Evolutionary conservation across 139 green algal species (phyloP).

Genomic region (Micromonas commoda): DNA sequence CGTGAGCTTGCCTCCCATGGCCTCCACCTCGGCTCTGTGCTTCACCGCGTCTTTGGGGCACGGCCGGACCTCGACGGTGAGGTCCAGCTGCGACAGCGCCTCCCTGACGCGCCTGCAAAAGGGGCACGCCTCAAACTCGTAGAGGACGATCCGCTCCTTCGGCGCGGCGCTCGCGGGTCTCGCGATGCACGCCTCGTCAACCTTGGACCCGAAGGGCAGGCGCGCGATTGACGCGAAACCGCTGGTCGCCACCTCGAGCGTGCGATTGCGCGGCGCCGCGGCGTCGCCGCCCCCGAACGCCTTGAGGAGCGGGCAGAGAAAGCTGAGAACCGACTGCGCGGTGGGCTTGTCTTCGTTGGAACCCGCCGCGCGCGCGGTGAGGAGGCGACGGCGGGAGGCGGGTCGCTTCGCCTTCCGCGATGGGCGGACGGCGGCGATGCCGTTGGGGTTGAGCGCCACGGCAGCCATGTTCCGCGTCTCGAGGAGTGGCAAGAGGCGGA

Average conservation of each 20-base stretch:
- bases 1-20: not conserved
- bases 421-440: too few species aligned
- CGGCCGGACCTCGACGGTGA: conserved; percentile 75
- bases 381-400: too few species aligned
- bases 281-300: conserved; percentile 19
- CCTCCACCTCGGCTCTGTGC: conserved; percentile 46
- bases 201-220: not conserved
- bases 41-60: conserved; percentile 52
- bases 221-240: not conserved
- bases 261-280: conserved; percentile 3
- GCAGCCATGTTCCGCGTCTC: too few species aligned
- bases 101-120: conserved; percentile 47
- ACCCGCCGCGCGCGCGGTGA: too few species aligned
- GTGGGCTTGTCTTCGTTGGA: too few species aligned
- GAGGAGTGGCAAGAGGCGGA: too few species aligned
- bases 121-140: conserved; percentile 31
- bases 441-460: too few species aligned
- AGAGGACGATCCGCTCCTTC: conserved; percentile 14
- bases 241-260: conserved; percentile 2
- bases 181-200: not conserved
- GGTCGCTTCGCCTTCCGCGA: too few species aligned
- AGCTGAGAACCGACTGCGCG: conserved; percentile 8
- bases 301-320: conserved; percentile 27
- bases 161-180: too few species aligned
- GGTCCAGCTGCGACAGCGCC: conserved; percentile 54